Conservation (phyloP, 2,329 filamentous ascomycete species). For the Diaporthe sp. region DNA sequence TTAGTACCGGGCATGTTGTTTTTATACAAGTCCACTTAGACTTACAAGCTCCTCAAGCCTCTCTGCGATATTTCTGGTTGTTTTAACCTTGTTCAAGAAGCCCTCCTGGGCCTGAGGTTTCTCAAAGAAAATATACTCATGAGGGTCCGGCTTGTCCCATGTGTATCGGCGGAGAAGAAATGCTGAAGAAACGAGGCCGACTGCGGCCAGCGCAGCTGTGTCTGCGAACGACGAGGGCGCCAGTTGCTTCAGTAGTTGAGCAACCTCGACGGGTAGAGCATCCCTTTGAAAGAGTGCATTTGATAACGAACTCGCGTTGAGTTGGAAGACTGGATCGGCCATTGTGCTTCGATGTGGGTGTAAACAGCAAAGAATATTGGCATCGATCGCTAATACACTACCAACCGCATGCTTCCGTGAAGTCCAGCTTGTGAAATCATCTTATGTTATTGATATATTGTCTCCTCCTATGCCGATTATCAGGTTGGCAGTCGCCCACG, state of each 20-base stretch:
- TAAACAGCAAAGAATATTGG: not conserved
- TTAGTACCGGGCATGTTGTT: not conserved
- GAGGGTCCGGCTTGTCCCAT: slow-evolving; percentile 38
- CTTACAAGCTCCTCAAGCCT: slow-evolving; percentile 45
- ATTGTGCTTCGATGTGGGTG: not conserved
- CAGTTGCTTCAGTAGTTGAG: slow-evolving; percentile 30
- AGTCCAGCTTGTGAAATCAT: not conserved
- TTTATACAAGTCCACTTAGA: fast-evolving
- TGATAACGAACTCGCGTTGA: slow-evolving; percentile 2
- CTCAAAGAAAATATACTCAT: slow-evolving; percentile 38
- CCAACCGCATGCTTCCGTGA: not conserved
- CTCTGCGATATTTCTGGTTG: slow-evolving; percentile 39
- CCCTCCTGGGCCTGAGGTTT: slow-evolving; percentile 35
- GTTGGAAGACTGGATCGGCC: slow-evolving; percentile 9
- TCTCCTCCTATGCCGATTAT: not conserved
- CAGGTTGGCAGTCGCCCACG: not conserved
- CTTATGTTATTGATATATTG: not conserved
- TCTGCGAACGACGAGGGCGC: slow-evolving; percentile 25
- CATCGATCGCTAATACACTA: not conserved
- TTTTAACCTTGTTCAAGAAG: slow-evolving; percentile 10
- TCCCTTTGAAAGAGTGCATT: slow-evolving; percentile 2
- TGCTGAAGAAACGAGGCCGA: slow-evolving; percentile 49
- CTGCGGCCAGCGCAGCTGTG: slow-evolving; percentile 33
- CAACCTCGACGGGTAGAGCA: not conserved
- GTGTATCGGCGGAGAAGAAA: slow-evolving; percentile 41